These are phyloP conservation scores for Yarrowia yakushimensis DNA, from an alignment of 805 yeast genomes.

Conservation along the genomic window DNA sequence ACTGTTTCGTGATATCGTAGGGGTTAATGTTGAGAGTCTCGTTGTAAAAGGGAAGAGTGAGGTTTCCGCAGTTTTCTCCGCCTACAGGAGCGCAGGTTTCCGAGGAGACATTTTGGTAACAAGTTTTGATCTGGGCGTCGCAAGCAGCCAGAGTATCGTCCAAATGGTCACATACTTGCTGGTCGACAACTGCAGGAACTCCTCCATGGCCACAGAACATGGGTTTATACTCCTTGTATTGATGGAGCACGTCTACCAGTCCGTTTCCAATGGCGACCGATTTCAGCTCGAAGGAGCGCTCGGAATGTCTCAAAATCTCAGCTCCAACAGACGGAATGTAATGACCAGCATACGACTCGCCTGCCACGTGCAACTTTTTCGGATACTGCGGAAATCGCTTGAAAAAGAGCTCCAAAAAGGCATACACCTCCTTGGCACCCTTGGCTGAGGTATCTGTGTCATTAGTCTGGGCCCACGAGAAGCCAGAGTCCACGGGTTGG, in stretches of 20 bases:
- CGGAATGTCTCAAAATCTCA: constrained; percentile 59
- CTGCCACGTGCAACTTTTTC: constrained; percentile 66
- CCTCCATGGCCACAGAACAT: constrained; percentile 93
- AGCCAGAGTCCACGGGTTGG: constrained; percentile 80
- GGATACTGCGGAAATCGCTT: constrained; percentile 49
- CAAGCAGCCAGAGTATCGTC: not conserved
- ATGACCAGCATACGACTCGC: constrained; percentile 82
- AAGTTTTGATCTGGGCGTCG: not conserved
- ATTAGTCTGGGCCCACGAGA: constrained; percentile 42
- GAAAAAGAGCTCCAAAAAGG: constrained; percentile 70
- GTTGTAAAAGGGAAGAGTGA: constrained; percentile 6
- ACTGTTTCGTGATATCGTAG: constrained; percentile 2
- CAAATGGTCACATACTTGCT: constrained; percentile 62
- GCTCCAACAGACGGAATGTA: constrained; percentile 76
- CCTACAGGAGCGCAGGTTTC: not conserved
- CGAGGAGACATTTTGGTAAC: not conserved
- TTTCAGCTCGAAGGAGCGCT: constrained; percentile 57
- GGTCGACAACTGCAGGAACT: constrained; percentile 56
- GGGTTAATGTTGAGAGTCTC: constrained; percentile 19
- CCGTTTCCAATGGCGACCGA: constrained; percentile 90
- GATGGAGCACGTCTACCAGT: constrained; percentile 68
- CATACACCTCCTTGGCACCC: constrained; percentile 74
- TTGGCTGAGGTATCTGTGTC: constrained; percentile 60
- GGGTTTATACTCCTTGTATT: constrained; percentile 73
- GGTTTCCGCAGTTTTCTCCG: not conserved